Evolutionary conservation across 1,284 basidiomycete genomes (phyloP).

Genomic region (Chiua sp.): DNA sequence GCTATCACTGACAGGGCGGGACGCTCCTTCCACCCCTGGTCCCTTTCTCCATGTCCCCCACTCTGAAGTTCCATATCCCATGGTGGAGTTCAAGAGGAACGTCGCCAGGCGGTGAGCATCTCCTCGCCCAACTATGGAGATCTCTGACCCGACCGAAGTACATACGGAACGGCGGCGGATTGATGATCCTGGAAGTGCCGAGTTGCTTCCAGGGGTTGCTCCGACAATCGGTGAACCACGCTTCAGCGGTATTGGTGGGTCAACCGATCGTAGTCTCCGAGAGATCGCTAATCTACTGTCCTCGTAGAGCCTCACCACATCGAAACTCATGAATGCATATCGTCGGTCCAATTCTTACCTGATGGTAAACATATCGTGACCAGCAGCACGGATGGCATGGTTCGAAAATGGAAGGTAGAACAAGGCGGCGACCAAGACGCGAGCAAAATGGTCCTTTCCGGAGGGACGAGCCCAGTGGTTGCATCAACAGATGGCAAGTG

Average conservation of each 20-base stretch:
- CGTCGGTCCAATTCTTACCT: constrained; percentile 15
- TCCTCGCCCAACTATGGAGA: neutral
- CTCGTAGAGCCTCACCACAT: constrained; percentile 11
- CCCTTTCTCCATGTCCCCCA: constrained; percentile 13
- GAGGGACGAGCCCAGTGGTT: neutral
- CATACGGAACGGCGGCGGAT: constrained; percentile 8
- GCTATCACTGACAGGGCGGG: neutral
- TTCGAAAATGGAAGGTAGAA: constrained; percentile 16
- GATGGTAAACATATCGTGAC: constrained; percentile 12
- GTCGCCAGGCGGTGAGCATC: constrained; percentile 12
- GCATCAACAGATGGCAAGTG: constrained; percentile 27
- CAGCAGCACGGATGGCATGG: constrained; percentile 4
- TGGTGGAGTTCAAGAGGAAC: constrained; percentile 11
- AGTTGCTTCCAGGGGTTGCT: neutral
- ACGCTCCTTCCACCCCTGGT: neutral
- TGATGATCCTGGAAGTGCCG: neutral
- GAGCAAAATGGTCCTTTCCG: neutral
- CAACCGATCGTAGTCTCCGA: neutral
- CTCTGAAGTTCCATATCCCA: constrained; percentile 6
- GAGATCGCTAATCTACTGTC: neutral
- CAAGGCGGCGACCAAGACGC: neutral
- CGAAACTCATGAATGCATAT: constrained; percentile 10
- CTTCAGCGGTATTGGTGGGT: constrained; percentile 10
- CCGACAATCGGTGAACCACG: neutral
- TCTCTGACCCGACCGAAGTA: neutral